Evolutionary conservation across 148 eudicot genomes (phyloP), one percentile per base, ranked within the genome.

Genomic region (Limonium bicolor): DNA sequence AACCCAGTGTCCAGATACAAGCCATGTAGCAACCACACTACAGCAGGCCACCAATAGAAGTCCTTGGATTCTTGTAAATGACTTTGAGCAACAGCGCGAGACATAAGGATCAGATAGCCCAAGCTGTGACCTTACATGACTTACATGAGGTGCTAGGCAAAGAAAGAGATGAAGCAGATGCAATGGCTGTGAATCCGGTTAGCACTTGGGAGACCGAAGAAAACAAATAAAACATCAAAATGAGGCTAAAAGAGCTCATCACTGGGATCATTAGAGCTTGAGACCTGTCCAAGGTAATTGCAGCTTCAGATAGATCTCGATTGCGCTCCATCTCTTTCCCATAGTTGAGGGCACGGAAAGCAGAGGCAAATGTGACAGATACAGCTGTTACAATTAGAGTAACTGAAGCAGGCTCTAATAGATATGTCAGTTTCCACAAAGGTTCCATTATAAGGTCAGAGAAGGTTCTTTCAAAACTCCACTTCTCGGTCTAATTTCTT

Each of bases 181-280:
- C 95, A 48, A 85, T 25, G 16, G 99, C 79, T 4, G 93, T 77
- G 59, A 90, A 85, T 42, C 67, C 88, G 9, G 99, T 90, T 51
- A 90, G 87, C 39, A 90, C 28, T 59, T 90, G 99, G 30, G 99
- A 90, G 48, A 90, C 93, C 5, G 99, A 84, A 42, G 99, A 77
- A 65, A 90, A 90, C 58, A 90, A 56, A 66, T 90, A 90, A 69
- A 90, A 90, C 99, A 84, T 90, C 65, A 85, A 43, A 36, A 90
- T 68, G 69, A 90, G 60, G 68, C 99, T 90, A 62, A 74, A 72
- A 16, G 99, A 90, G 63, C 99, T 84, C 95, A 84, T 78, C 42
- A 90, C 51, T 9, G 99, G 99, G 41, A 90, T 84, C 99, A 90
- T 90, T 30, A 90, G 67, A 20, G 99, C 99, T 65, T 90, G 99